Base-by-base conservation (phyloP, 1,284 basidiomycete species). In the Ceratobasidium sp. region DNA sequence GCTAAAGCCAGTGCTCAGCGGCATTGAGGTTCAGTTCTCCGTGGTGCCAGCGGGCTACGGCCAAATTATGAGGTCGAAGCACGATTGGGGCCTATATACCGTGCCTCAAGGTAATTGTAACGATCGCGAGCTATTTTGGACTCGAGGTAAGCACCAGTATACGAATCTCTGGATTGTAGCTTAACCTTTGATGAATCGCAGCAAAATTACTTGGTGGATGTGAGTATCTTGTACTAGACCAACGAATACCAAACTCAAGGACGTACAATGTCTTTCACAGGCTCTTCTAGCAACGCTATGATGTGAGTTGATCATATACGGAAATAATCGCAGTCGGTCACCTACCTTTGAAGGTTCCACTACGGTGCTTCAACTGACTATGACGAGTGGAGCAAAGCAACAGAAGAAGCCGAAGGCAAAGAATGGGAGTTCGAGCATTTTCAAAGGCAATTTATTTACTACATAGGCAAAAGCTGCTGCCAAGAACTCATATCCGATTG, bases 151-250 rank as follows among this genome's bases (percentile, higher is more conserved):
- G 85, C 81, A 1, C 51, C 15, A 9, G 29, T 59, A 5, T 59
- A 29, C 29, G 29, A n/a, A 22, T 7, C 52, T 54, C 17, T 6
- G 51, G 34, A 59, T 7, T 1, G 44, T 46, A 59, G 25, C 29
- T 9, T 29, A 15, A 59, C 11, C 2, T 6, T 17, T 34, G 29
- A 59, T 3, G 56, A 29, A 29, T 15, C 2, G 32, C 76, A 92
- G 91, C 84, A 0, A 91, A 89, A 80, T 84, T 92, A 81, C 85
- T 92, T 0, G 91, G 91, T 52, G 91, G 91, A 81, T 92, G 91
- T 91, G 81, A 81, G 89, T 86, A 49, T 6, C n/a, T 43, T 40
- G 43, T 61, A 15, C 44, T 46, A 1, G 17, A 46, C 44, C 17
- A 46, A 13, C 44, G 11, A 46, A 46, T 46, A 9, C 44, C 17